phyloP scores from a whole-genome alignment of 805 yeast species.

The Suhomyces prunicola region DNA sequence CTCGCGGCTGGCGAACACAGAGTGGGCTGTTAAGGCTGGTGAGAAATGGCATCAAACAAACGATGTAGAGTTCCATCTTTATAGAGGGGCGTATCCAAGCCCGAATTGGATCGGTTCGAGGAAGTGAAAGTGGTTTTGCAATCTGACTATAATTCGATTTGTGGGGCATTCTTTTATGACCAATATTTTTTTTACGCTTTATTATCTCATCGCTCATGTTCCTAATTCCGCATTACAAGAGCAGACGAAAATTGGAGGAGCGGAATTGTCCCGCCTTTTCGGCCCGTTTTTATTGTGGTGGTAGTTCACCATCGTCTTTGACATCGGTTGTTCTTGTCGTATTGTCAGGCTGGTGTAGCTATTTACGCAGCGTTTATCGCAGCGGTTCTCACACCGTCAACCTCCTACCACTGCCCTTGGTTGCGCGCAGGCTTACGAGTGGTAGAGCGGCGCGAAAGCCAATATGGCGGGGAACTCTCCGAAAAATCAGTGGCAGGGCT shows the following conservation, averaged over 20 bases:
- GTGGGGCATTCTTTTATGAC: neutral
- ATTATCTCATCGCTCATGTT: neutral
- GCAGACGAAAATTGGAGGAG: neutral
- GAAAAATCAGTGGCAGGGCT: neutral
- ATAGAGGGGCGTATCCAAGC: neutral
- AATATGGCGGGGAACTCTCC: neutral
- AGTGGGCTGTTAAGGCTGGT: neutral
- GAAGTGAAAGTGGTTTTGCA: neutral
- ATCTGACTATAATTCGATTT: neutral
- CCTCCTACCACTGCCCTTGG: neutral
- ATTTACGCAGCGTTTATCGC: neutral
- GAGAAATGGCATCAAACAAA: neutral
- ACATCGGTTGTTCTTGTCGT: neutral
- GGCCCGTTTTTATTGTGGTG: neutral
- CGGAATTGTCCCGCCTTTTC: neutral
- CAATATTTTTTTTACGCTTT: too few species aligned
- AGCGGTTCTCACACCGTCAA: neutral
- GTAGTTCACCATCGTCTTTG: neutral
- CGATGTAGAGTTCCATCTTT: neutral
- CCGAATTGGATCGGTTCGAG: neutral
- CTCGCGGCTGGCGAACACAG: neutral
- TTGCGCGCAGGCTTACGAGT: neutral
- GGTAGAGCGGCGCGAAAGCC: neutral
- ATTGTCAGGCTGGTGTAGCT: neutral
- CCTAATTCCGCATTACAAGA: neutral